phyloP scores from a whole-genome alignment of 805 yeast species.

The Saccharomycopsis schoenii region DNA sequence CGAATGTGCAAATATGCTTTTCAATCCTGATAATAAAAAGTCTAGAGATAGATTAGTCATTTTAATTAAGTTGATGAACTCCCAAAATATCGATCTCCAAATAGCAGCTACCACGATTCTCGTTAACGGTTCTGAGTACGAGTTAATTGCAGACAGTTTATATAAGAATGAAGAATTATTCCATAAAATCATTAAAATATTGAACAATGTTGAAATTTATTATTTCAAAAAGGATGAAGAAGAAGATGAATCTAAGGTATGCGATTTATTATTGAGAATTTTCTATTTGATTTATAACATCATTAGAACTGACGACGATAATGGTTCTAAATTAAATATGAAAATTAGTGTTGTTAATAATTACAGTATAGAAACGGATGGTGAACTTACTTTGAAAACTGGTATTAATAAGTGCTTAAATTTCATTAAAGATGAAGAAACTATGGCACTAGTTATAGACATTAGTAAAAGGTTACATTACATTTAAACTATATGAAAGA shows the following conservation, averaged over 20 bases:
- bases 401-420: conserved; percentile 3
- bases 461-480: conserved; percentile 2
- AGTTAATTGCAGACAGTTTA: conserved; percentile 18
- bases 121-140: conserved; percentile 24
- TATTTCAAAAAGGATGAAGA: neutral
- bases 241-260: conserved; percentile 7
- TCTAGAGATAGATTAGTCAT: conserved; percentile 19
- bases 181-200: conserved; percentile 12
- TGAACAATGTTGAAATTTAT: conserved; percentile 9
- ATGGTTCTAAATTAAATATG: neutral
- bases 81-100: conserved; percentile 19
- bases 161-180: conserved; percentile 9
- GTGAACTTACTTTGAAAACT: conserved; percentile 4
- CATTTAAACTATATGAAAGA: neutral
- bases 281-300: conserved; percentile 14
- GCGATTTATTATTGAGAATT: conserved; percentile 10
- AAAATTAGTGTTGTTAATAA: conserved; percentile 1
- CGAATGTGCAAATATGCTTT: conserved; percentile 20
- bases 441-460: conserved; percentile 6
- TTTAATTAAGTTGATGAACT: conserved; percentile 20
- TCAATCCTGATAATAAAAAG: conserved; percentile 23
- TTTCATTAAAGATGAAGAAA: conserved; percentile 6
- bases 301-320: neutral
- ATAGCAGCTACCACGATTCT: conserved; percentile 21
- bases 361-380: neutral